Percentiles rank a stretch among this genome's conserved stretches.
phyloP scores from a whole-genome alignment of 306 rosid species.

The Albizia julibrissin region DNA sequence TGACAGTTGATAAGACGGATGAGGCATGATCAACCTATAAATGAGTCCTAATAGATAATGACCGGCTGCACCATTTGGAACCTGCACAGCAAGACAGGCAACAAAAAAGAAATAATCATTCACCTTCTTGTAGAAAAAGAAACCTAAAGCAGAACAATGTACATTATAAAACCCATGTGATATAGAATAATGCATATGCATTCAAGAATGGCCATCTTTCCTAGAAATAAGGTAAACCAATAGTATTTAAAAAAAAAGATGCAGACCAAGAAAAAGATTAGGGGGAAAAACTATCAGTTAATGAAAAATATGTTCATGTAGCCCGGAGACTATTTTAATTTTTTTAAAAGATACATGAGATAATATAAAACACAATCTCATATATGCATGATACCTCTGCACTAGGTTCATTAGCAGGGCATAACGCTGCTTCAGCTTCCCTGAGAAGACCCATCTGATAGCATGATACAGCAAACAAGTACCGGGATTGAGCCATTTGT shows the following conservation, averaged over 20 bases:
- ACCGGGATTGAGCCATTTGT: conserved; percentile 95
- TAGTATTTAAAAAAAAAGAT: neutral
- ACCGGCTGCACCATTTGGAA: conserved; percentile 99
- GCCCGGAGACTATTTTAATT: neutral
- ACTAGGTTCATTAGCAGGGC: conserved; percentile 79
- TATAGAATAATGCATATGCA: conserved; percentile 14
- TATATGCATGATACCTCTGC: conserved; percentile 62
- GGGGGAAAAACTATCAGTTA: neutral
- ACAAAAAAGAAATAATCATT: conserved; percentile 29
- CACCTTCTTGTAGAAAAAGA: conserved; percentile 19
- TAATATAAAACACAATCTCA: neutral
- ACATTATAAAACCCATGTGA: conserved; percentile 16
- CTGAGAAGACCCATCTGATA: conserved; percentile 91
- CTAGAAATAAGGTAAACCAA: conserved; percentile 10
- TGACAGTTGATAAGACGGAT: conserved; percentile 21
- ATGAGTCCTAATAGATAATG: conserved; percentile 92
- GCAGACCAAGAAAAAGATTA: neutral
- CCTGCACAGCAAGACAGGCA: conserved; percentile 50
- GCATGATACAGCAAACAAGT: conserved; percentile 98
- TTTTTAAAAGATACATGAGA: neutral
- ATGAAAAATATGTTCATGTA: neutral
- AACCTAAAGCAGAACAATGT: conserved; percentile 5
- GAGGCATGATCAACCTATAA: conserved; percentile 67
- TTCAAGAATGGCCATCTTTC: conserved; percentile 18
- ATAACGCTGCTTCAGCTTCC: conserved; percentile 93